Base-by-base conservation (phyloP, 1,284 basidiomycete species). In the Irpex sp. region DNA sequence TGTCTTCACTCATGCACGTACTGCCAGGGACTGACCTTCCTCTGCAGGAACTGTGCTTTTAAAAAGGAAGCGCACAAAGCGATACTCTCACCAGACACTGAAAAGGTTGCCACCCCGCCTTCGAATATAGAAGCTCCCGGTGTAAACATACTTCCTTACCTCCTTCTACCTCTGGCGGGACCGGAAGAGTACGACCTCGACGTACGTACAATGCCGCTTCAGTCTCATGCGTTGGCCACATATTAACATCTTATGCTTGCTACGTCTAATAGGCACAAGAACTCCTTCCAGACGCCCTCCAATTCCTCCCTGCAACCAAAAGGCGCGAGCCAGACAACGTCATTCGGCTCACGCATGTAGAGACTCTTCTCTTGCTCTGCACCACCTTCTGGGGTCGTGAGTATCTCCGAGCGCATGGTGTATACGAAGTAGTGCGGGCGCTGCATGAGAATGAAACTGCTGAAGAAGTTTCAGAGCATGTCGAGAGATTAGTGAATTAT, bases 151-250 rank as follows among this genome's bases (percentile, higher is more conserved):
- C 79, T 97, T 4, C 89, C 93, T 0, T 91, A 88, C 69, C 81
- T 99, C 8, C 81, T 99, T 1, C 83, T 97, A 3, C 97, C 97
- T 0, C 82, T 99, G 2, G 95, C 96, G 65, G 96, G 96, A 4
- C 92, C 95, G 0, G 95, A 98, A 74, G 97, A 98, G 74, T 89
- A 93, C 65, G 94, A 97, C 65, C 81, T 95, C 1, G 95, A 97
- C 68, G 93, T 92, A 67, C 63, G 78, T 69, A 55, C 55, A 50
- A 55, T 33, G 46, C 4, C 26, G 26, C 26, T 26, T 4, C 26
- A 26, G 26, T 26, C 26, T 26, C 26, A 26, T 26, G 3, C 26
- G 26, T 26, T 26, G 26, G 4, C 26, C 4, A 4, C 26, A 26
- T 26, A 26, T 26, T 26, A 26, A 26, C 26, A 26, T 26, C 26